Percentiles rank a stretch among this genome's conserved stretches.
Conservation (phyloP, 2,329 filamentous ascomycete genomes). For the Arthrocladium fulminans region DNA sequence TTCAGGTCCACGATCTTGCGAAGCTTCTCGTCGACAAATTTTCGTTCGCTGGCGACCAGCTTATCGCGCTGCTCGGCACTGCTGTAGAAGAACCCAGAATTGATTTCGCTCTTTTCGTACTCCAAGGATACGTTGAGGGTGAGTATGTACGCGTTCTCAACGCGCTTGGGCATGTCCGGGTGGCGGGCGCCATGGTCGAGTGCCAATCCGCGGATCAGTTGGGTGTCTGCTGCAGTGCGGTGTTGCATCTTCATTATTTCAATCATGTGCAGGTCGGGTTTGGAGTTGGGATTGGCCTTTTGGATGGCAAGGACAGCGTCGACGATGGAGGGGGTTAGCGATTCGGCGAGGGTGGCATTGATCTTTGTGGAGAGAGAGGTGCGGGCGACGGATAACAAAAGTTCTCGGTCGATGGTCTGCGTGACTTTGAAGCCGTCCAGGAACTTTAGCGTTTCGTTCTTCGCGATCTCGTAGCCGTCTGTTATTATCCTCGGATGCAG, state of each 20-base stretch:
- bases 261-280: constrained; percentile 97
- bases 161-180: constrained; percentile 93
- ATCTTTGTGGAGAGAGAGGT: constrained; percentile 95
- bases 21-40: constrained; percentile 91
- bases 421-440: constrained; percentile 87
- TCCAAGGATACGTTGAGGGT: constrained; percentile 94
- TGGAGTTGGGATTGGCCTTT: constrained; percentile 58
- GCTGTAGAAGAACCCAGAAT: constrained; percentile 98
- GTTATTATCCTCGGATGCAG: constrained; percentile 93
- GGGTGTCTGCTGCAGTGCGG: constrained; percentile 87
- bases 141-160: constrained; percentile 91
- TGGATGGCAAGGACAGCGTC: constrained; percentile 95
- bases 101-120: constrained; percentile 99
- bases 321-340: constrained; percentile 89
- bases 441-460: constrained; percentile 89
- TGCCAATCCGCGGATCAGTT: constrained; percentile 85
- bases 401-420: constrained; percentile 82
- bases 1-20: constrained; percentile 97
- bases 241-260: constrained; percentile 99
- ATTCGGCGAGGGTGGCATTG: constrained; percentile 76
- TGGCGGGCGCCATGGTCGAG: constrained; percentile 93
- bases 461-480: constrained; percentile 94
- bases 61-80: constrained; percentile 95
- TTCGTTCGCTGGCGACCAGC: constrained; percentile 91
- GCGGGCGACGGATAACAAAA: constrained; percentile 83